Percentiles rank a stretch among this genome's conserved stretches.
Conservation (phyloP, 306 rosid species). For the Quercus dentata region DNA sequence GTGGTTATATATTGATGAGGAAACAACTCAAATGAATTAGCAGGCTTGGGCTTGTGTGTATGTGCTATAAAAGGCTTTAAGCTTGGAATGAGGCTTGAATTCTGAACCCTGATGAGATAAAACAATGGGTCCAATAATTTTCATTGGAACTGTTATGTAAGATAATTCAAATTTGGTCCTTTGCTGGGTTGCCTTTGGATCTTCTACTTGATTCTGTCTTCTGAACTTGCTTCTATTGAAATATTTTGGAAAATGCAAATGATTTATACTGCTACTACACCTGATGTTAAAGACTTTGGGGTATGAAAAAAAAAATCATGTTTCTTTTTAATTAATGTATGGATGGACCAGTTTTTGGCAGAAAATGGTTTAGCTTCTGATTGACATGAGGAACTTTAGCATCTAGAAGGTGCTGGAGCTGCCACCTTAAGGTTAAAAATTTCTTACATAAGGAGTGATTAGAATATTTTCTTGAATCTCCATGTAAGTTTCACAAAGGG, state of each 20-base stretch:
- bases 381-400: background rate
- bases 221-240: background rate
- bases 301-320: background rate
- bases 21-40: background rate
- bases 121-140: too few species aligned
- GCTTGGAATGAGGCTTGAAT: background rate
- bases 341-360: background rate
- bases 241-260: background rate
- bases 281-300: background rate
- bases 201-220: background rate
- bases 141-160: background rate
- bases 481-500: too few species aligned
- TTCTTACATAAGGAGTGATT: too few species aligned
- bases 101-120: background rate
- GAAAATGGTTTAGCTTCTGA: background rate
- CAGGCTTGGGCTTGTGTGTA: background rate
- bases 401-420: too few species aligned
- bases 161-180: background rate
- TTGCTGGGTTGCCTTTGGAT: background rate
- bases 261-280: background rate
- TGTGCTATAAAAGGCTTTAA: background rate
- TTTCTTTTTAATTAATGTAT: background rate
- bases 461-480: too few species aligned
- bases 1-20: background rate
- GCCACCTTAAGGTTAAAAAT: too few species aligned